phyloP scores from a whole-genome alignment of 805 yeast species.

The Blastobotrys robertii region DNA sequence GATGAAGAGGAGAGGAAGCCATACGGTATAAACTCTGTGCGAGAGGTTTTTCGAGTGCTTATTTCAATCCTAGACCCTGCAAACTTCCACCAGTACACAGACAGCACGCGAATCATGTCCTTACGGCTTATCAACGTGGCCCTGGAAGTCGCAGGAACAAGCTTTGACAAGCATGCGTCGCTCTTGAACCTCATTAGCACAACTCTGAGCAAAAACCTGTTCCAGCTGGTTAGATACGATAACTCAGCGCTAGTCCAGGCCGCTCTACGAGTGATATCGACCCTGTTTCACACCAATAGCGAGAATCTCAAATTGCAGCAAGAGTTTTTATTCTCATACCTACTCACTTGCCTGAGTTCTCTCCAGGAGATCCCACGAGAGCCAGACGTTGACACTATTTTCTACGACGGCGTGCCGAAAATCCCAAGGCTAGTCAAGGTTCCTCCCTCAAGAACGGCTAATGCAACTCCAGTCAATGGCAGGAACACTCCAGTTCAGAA shows the following conservation, averaged over 20 bases:
- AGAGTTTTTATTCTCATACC: conserved; percentile 41
- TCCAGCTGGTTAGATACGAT: conserved; percentile 69
- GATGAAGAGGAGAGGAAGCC: conserved; percentile 22
- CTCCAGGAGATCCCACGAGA: conserved; percentile 30
- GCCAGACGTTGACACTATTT: conserved; percentile 28
- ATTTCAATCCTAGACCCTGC: conserved; percentile 75
- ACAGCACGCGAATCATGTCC: conserved; percentile 77
- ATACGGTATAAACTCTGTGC: conserved; percentile 65
- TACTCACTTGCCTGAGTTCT: conserved; percentile 29
- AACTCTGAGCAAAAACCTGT: conserved; percentile 73
- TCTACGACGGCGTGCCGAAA: conserved; percentile 32
- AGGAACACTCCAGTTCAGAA: conserved; percentile 8
- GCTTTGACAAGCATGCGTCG: conserved; percentile 50
- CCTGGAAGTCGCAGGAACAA: conserved; percentile 69
- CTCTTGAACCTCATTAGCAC: conserved; percentile 63
- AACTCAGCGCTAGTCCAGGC: conserved; percentile 64
- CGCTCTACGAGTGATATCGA: conserved; percentile 64
- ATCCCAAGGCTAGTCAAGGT: conserved; percentile 47
- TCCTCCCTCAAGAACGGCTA: conserved; percentile 32
- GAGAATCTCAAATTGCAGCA: conserved; percentile 65
- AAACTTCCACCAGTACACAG: conserved; percentile 77
- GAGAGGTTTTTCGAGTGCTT: conserved; percentile 66
- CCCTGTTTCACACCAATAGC: conserved; percentile 60
- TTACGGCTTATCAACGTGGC: conserved; percentile 65
- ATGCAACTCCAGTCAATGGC: conserved; percentile 12